Evolutionary conservation across 441 rosid species (phyloP).

Genomic region (Oxalis stricta): DNA sequence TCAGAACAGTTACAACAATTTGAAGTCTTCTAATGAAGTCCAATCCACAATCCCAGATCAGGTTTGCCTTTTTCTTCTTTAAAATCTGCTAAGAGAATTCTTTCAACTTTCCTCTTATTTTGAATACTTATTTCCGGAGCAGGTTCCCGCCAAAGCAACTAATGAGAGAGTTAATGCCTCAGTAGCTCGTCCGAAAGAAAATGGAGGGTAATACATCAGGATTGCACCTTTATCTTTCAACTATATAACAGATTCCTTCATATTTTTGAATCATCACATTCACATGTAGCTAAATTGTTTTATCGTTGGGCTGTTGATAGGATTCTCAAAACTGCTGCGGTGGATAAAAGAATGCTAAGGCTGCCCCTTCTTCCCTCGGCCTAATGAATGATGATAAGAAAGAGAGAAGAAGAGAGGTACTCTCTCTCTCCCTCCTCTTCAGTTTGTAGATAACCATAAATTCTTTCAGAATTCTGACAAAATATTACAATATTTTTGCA

Average conservation of each 20-base stretch:
- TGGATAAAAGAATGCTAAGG: slow-evolving; percentile 47
- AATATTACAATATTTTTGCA: slow-evolving; percentile 5
- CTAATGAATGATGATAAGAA: slow-evolving; percentile 27
- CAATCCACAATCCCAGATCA: slow-evolving; percentile 34
- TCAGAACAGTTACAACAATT: slow-evolving; percentile 41
- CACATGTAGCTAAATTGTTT: too few relatives aligned
- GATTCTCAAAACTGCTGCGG: slow-evolving; percentile 28
- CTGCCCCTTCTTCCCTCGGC: slow-evolving; percentile 37
- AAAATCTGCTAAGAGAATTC: slow-evolving; percentile 1
- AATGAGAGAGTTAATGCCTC: slow-evolving; percentile 27
- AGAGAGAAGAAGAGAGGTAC: slow-evolving; percentile 52
- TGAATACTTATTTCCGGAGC: slow-evolving; percentile 6
- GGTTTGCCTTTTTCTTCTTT: slow-evolving; percentile 23
- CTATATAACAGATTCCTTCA: too few relatives aligned
- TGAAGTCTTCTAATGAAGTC: slow-evolving; percentile 29
- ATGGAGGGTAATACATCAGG: slow-evolving; percentile 43
- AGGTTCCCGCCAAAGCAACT: slow-evolving; percentile 34
- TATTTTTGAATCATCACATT: too few relatives aligned
- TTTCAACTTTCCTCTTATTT: not conserved
- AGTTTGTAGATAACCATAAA: not conserved
- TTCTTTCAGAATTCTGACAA: slow-evolving; percentile 7
- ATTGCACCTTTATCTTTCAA: slow-evolving; percentile 1
- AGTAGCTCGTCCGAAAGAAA: slow-evolving; percentile 31
- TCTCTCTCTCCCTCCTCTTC: not conserved
- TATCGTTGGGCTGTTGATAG: slow-evolving; percentile 17